Evolutionary conservation across 495 filamentous ascomycete genomes (phyloP).

Genomic region (Sporormia fimetaria): DNA sequence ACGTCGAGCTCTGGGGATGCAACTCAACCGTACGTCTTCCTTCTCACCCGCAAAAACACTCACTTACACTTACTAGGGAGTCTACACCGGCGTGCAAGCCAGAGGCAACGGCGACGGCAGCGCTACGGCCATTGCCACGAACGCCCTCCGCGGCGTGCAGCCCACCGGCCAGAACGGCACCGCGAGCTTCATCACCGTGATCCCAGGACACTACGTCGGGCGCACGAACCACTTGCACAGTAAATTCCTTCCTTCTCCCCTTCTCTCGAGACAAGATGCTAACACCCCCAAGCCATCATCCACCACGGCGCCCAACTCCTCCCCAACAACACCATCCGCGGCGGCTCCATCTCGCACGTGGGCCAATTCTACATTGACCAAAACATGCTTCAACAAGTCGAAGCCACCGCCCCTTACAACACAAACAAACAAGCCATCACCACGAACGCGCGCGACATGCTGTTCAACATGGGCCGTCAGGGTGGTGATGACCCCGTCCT

Average conservation of each 20-base stretch:
- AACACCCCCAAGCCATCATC: slow-evolving; percentile 16
- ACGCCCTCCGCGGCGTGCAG: slow-evolving; percentile 42
- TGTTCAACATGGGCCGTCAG: slow-evolving; percentile 39
- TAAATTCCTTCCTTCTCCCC: background rate
- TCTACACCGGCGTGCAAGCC: slow-evolving; percentile 38
- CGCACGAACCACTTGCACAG: slow-evolving; percentile 48
- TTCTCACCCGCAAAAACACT: background rate
- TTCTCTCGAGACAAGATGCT: background rate
- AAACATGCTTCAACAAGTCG: slow-evolving; percentile 44
- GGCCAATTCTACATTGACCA: slow-evolving; percentile 57
- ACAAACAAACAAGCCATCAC: slow-evolving; percentile 46
- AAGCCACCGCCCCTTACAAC: slow-evolving; percentile 44
- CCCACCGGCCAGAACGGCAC: slow-evolving; percentile 43
- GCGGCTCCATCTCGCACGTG: slow-evolving; percentile 44
- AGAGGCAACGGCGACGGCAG: slow-evolving; percentile 19
- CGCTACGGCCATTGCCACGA: slow-evolving; percentile 36
- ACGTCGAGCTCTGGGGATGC: slow-evolving; percentile 50
- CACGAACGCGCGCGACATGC: slow-evolving; percentile 42
- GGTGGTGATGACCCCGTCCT: slow-evolving; percentile 46
- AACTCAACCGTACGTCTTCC: slow-evolving; percentile 39
- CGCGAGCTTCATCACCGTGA: slow-evolving; percentile 45
- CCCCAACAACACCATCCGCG: slow-evolving; percentile 42
- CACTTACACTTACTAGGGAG: slow-evolving; percentile 25
- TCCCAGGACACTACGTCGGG: slow-evolving; percentile 50
- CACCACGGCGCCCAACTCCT: slow-evolving; percentile 34